Base-by-base conservation (phyloP, 2,329 filamentous ascomycete species). In the Trichoderma oligosporum region DNA sequence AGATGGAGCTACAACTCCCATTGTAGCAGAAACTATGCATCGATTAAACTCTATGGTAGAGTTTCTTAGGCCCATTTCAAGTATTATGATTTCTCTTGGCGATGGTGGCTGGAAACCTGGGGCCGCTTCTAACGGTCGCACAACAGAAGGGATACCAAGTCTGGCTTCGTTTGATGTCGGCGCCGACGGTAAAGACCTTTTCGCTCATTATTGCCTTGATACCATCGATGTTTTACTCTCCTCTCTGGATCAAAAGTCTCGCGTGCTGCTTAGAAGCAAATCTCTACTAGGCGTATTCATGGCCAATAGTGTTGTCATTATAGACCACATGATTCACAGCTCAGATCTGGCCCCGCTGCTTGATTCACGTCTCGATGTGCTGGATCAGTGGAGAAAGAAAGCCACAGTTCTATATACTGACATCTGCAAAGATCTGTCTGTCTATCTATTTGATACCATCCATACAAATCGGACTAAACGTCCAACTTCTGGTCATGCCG, bases 311-410 rank as follows among this genome's bases (percentile, higher is more conserved):
- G 83, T 96, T 58, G 83, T 87, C 58, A 83, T 96, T 47, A 81
- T 97, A 51, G 90, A 96, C 65, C 88, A 91, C 58, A 88, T 88
- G 75, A 90, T 97, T 57, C 83, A 85, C 48, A 84, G 85, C 47
- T 96, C 90, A 0, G 91, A 96, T 44, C 81, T 99, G 4, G 79
- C 80, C 4, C 79, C 83, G 2, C 81, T 97, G 24, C 78, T 99
- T 33, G 79, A 86, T 61, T 75, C 82, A 54, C 84, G 83, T 49
- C 85, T 85, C 54, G 76, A 79, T 1, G 76, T 87, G 59, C 78
- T 96, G 16, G 92, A 96, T 25, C 80, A 80, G 48, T 97, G 90
- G 88, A 87, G 89, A 63, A 97, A 97, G 75, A 91, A 89, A 68
- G 89, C 89, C 8, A 88, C 87, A 3, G 82, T 83, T 46, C 80